These are phyloP conservation scores for Verticillium alfalfae DNA, from an alignment of 2,329 filamentous ascomycete genomes.

Conservation along the genomic window DNA sequence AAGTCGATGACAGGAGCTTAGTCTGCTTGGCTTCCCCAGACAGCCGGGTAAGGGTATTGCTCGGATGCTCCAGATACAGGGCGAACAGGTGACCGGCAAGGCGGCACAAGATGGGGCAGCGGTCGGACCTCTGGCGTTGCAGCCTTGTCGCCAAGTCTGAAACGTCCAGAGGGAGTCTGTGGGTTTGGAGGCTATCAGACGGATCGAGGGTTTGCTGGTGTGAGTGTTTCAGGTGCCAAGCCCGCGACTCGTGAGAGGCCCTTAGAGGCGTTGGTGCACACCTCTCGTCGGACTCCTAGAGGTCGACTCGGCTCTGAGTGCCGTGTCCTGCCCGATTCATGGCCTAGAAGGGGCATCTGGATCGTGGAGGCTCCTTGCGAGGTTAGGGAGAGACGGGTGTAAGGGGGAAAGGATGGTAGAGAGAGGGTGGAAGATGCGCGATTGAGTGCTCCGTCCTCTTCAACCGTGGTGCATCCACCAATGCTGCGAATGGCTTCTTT, in stretches of 20 bases:
- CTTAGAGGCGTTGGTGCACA: not conserved
- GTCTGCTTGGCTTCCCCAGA: not conserved
- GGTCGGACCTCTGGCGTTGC: not conserved
- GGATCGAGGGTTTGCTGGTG: not conserved
- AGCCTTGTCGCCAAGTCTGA: not conserved
- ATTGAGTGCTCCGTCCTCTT: not conserved
- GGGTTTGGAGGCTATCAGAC: not conserved
- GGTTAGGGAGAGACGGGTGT: not conserved
- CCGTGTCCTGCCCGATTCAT: not conserved
- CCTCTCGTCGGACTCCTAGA: not conserved
- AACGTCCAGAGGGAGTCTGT: not conserved
- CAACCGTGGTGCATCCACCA: not conserved
- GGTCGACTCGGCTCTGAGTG: not conserved
- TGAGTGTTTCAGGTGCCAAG: not conserved
- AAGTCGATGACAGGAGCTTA: not conserved
- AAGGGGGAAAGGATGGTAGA: not conserved
- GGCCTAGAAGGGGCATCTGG: not conserved
- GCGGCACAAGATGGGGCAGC: not conserved
- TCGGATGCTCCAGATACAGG: not conserved
- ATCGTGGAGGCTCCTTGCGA: not conserved
- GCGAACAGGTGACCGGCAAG: not conserved
- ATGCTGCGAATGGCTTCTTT: not conserved
- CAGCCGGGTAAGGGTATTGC: not conserved
- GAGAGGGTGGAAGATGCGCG: not conserved
- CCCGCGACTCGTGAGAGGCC: not conserved